Conservation (phyloP, 129 eudicot genomes). For the Cynara cardunculus region DNA sequence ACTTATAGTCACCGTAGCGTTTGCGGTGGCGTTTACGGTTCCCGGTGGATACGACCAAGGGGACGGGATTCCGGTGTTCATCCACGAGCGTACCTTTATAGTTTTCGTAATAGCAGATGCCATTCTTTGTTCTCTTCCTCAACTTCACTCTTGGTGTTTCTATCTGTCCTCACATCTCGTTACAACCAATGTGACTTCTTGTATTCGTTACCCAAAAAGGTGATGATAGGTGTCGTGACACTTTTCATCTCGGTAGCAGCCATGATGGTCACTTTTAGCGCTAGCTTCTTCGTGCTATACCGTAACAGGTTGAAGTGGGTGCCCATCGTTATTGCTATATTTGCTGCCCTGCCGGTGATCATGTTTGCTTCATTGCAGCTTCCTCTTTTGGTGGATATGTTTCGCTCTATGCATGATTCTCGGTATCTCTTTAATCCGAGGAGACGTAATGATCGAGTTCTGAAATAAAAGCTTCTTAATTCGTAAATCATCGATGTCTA, state of each 20-base stretch:
- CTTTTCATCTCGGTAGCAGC: background rate
- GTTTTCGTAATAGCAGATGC: constrained; percentile 19
- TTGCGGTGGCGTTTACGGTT: constrained; percentile 25
- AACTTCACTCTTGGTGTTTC: constrained; percentile 1
- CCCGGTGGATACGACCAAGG: background rate
- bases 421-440: background rate
- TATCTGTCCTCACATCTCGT: background rate
- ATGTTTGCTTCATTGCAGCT: background rate
- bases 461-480: too few relatives aligned
- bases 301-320: background rate
- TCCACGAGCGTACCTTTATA: background rate
- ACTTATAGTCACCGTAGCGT: constrained; percentile 15
- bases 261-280: background rate
- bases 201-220: background rate
- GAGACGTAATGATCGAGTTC: background rate
- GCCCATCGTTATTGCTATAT: background rate
- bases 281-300: background rate
- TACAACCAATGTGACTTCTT: background rate
- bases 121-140: constrained; percentile 15
- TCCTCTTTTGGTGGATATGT: background rate
- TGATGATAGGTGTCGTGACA: background rate
- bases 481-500: too few relatives aligned
- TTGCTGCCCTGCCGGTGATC: background rate
- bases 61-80: constrained; percentile 7
- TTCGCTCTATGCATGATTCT: background rate